Conservation (phyloP, 495 filamentous ascomycete genomes). For the Hyaloscypha bicolor region DNA sequence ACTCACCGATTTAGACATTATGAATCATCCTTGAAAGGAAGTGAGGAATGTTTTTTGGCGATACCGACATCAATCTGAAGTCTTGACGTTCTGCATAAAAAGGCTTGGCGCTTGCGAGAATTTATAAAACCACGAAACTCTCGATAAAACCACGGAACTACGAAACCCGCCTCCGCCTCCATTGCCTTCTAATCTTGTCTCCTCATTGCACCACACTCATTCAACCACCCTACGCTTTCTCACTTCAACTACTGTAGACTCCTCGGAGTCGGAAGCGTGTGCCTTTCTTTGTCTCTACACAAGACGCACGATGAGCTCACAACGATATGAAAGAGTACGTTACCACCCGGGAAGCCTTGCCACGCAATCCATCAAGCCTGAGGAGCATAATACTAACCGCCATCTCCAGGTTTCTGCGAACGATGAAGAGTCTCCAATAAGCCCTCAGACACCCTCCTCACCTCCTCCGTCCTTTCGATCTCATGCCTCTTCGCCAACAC, state of each 20-base stretch:
- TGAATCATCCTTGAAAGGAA: slow-evolving; percentile 10
- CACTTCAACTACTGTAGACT: slow-evolving; percentile 24
- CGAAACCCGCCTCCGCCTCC: neutral
- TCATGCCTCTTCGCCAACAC: slow-evolving; percentile 65
- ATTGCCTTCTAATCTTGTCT: neutral
- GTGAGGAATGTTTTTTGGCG: neutral
- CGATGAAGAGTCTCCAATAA: slow-evolving; percentile 39
- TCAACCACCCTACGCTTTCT: neutral
- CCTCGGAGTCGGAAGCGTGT: slow-evolving; percentile 29
- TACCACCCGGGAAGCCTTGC: slow-evolving; percentile 26
- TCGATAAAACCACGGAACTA: neutral
- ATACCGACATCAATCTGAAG: neutral
- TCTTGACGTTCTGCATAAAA: neutral
- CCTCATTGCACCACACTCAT: neutral
- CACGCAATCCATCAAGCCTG: slow-evolving; percentile 19
- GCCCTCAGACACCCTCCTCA: slow-evolving; percentile 66
- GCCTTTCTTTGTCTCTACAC: slow-evolving; percentile 29
- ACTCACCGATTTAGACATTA: slow-evolving; percentile 29
- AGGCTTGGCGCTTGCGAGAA: neutral
- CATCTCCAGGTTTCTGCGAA: slow-evolving; percentile 48
- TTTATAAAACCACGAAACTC: too few species aligned
- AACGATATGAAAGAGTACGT: slow-evolving; percentile 85
- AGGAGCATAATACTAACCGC: slow-evolving; percentile 28
- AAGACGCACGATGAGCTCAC: slow-evolving; percentile 62
- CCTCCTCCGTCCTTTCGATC: slow-evolving; percentile 95